Evolutionary conservation across 441 rosid genomes (phyloP).

Genomic region (Omphalea diandra): DNA sequence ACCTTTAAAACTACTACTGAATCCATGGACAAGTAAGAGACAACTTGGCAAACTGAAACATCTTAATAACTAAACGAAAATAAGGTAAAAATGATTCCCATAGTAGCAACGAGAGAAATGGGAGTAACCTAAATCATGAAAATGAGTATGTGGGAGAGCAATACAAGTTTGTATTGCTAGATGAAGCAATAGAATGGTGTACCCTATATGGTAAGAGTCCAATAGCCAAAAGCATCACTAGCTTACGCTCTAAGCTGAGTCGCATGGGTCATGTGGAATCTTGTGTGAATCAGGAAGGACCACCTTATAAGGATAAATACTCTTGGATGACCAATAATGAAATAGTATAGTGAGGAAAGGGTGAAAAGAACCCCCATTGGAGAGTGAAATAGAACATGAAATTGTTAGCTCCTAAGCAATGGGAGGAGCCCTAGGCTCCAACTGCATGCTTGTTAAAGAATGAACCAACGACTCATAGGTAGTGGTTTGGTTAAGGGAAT

Average conservation of each 20-base stretch:
- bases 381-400: background rate
- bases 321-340: conserved; percentile 4
- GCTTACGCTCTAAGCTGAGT: background rate
- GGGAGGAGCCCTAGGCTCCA: background rate
- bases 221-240: background rate
- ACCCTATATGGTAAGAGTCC: background rate
- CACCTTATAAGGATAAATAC: conserved; percentile 14
- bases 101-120: no score
- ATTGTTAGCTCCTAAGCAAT: background rate
- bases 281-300: conserved; percentile 8
- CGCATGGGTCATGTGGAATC: conserved; percentile 1
- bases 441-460: background rate
- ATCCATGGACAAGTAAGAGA: background rate
- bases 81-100: background rate
- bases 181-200: background rate
- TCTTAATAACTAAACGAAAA: background rate
- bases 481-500: background rate
- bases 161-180: background rate
- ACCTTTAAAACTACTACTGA: background rate
- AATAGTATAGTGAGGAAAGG: background rate
- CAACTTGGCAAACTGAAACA: background rate
- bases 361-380: background rate
- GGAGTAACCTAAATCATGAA: no score
- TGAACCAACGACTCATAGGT: background rate
- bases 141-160: no score